Conservation (phyloP, 1,284 basidiomycete genomes). For the Tausonia pullulans region DNA sequence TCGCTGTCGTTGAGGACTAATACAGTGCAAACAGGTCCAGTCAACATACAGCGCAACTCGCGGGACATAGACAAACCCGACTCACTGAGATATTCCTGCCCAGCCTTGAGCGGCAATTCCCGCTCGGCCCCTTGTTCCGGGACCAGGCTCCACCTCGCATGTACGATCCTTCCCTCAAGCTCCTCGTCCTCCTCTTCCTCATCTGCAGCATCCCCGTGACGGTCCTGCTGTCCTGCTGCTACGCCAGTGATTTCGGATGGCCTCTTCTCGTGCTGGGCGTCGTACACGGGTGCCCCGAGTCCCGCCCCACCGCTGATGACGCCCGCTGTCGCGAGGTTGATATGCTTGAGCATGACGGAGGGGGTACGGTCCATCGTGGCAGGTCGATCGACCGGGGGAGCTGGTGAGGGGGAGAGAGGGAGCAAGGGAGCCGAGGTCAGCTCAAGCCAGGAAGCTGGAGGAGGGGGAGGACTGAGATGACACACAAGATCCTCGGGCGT, state of each 20-base stretch:
- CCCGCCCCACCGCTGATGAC: constrained; percentile 39
- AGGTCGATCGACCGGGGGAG: no score
- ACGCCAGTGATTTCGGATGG: constrained; percentile 29
- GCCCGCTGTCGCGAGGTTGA: constrained; percentile 60
- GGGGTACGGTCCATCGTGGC: constrained; percentile 33
- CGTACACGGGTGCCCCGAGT: constrained; percentile 24
- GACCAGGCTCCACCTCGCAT: constrained; percentile 32
- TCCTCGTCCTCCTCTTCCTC: constrained; percentile 35
- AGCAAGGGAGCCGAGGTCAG: constrained; percentile 17
- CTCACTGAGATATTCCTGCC: constrained; percentile 25
- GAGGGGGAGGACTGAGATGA: not conserved
- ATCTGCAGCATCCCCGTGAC: constrained; percentile 49
- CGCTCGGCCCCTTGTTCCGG: constrained; percentile 28
- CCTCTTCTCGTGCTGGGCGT: constrained; percentile 5
- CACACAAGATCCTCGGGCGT: constrained; percentile 29
- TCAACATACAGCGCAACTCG: constrained; percentile 43
- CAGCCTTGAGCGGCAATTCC: constrained; percentile 31
- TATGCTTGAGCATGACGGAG: constrained; percentile 68
- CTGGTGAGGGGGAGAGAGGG: not conserved
- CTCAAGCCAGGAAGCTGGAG: not conserved
- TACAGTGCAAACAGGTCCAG: constrained; percentile 28
- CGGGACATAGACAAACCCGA: not conserved
- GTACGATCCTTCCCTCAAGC: constrained; percentile 18
- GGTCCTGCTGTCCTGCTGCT: constrained; percentile 40
- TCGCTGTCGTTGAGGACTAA: constrained; percentile 18